Evolutionary conservation across 129 eudicot species (phyloP), one percentile per base, ranked within the genome.

Genomic region (Chrysanthemum lavandulifolium): DNA sequence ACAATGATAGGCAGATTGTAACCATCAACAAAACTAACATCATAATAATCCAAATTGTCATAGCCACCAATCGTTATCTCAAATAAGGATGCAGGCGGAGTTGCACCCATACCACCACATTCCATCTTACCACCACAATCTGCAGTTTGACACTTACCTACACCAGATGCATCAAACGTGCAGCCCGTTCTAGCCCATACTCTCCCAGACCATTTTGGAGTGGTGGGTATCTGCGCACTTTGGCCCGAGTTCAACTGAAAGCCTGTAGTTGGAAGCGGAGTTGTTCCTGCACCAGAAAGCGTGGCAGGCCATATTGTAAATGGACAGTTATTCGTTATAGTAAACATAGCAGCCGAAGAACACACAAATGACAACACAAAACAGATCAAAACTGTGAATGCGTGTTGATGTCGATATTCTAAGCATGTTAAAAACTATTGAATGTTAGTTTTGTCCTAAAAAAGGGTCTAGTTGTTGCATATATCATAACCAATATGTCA

Each of bases 121-220:
- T 90, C 91, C 36, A 94, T 81, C 89, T 68, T 87, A 56, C 98
- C 97, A 9, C 96, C 97, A 56, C 97, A 94, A 16, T 87, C 97
- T 3, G 96, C 98, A 0, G 98, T 94, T 36, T 79, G 88, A 65
- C 98, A 94, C 21, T 84, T 80, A 47, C 98, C 98, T 6, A 31
- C 52, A 6, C 96, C 98, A 4, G 90, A 45, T 33, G 83, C 75
- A 65, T 90, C 98, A 71, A 94, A 94, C 3, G 78, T 75, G 83
- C 98, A 94, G 1, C 98, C 93, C 0, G 98, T 94, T 74, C 98
- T 83, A 9, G 91, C 98, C 98, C 98, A 90, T 13, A 94, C 88
- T 49, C 98, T 74, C 8, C 98, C 97, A 0, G 98, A 94, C 97
- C 98, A 90, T n/a, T 86, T 84, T 0, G 96, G 90, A 12, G 52